Evolutionary conservation across 1,139 yeast species (phyloP).

Genomic region (Kluyveromyces sp.): DNA sequence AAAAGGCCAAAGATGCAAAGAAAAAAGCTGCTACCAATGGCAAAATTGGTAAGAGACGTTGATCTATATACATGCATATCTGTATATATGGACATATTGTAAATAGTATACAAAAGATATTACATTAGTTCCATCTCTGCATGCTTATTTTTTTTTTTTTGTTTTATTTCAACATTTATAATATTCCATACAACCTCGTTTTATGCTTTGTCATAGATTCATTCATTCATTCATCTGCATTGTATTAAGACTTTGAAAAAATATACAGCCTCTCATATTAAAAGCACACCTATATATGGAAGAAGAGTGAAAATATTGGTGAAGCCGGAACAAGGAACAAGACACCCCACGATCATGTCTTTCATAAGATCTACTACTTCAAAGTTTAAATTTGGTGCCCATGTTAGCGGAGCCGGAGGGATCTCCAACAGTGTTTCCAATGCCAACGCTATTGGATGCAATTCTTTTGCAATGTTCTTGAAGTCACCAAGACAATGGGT

Average conservation of each 20-base stretch:
- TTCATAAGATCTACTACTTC: conserved; percentile 31
- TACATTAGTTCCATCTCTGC: not conserved
- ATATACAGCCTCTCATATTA: not conserved
- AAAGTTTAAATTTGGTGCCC: conserved; percentile 67
- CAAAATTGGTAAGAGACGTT: conserved; percentile 19
- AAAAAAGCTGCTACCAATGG: conserved; percentile 29
- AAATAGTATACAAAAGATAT: not conserved
- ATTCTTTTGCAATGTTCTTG: conserved; percentile 82
- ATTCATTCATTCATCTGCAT: too few species aligned
- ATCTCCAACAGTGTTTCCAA: conserved; percentile 67
- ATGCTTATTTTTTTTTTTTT: too few species aligned
- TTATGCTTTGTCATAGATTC: too few species aligned
- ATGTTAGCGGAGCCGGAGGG: conserved; percentile 67
- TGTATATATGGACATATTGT: not conserved
- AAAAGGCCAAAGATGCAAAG: conserved; percentile 35
- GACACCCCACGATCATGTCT: conserved; percentile 10
- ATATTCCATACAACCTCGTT: too few species aligned
- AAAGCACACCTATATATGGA: not conserved
- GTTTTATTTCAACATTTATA: too few species aligned
- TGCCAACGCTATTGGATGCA: conserved; percentile 70
- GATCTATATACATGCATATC: not conserved
- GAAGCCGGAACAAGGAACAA: too few species aligned
- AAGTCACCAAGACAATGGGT: conserved; percentile 91
- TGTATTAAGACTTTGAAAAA: too few species aligned
- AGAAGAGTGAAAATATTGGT: not conserved